Base-by-base conservation (phyloP, 179 eudicot species). In the Patellifolia procumbens region DNA sequence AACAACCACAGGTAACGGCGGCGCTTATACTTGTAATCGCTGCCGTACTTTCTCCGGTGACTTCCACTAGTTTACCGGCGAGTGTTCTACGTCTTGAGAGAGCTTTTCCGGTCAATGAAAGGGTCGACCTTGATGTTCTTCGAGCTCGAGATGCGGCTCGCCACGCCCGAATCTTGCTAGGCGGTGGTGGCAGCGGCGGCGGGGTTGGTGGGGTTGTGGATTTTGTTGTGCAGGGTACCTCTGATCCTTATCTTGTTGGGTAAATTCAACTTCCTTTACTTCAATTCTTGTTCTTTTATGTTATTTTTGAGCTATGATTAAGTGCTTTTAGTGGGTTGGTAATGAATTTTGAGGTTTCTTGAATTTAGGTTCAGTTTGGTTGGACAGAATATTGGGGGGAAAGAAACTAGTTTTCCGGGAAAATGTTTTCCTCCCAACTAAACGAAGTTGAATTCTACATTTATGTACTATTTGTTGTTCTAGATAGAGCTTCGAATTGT, bases 191-290 rank as follows among this genome's bases (percentile, higher is more conserved):
- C 5, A 31, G 78, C 17, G 43, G 51, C 10, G 37, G 45, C 8
- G 72, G 73, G 2, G 70, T 52, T 76, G 78, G 76, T 58, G 93
- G 97, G 17, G 97, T 93, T 43, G 85, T 89, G 45, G 97, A 95
- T 88, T 91, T 95, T 58, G 86, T 83, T 42, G 97, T 95, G 58
- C 84, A 84, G 72, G 99, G 99, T 42, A 81, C 92, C 56, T 91
- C 89, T 81, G 91, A 95, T 86, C 99, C 99, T 58, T 91, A 80
- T 69, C 76, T 82, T 62, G 97, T 91, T 79, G 99, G 98, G 98
- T 94, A 87, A n/a, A 59, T 26, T 28, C 5, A 7, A 68, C 3
- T 5, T 68, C 17, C 58, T 62, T 24, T 45, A 0, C 31, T 70
- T 70, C 5, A 20, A 39, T 52, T 64, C 66, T 72, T 71, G 60